A percentile compares a stretch with the other conserved stretches of the same genome.
phyloP scores from a whole-genome alignment of 176 grass and related monocot species.

The Oryza meridionalis region DNA sequence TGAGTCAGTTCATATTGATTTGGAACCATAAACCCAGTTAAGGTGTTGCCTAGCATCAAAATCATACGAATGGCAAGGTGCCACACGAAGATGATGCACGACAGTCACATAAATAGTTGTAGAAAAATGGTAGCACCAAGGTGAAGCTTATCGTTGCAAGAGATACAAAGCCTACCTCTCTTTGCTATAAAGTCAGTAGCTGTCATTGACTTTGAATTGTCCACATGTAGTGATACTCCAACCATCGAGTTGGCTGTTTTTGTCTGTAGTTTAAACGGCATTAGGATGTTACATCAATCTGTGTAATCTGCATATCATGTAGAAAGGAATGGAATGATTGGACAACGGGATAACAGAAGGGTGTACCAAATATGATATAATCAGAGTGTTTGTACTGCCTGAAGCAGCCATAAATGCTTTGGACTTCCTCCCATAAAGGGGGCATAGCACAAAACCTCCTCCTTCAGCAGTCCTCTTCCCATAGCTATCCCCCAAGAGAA shows the following conservation, averaged over 20 bases:
- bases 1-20: slow-evolving; percentile 22
- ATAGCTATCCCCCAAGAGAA: slow-evolving; percentile 73
- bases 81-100: not conserved
- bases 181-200: slow-evolving; percentile 79
- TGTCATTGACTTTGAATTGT: slow-evolving; percentile 86
- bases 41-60: not conserved
- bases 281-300: slow-evolving; percentile 28
- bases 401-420: slow-evolving; percentile 94
- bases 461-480: slow-evolving; percentile 81
- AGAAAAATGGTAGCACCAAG: not conserved
- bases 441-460: slow-evolving; percentile 92
- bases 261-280: slow-evolving; percentile 53
- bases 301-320: not conserved
- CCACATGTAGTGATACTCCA: slow-evolving; percentile 71
- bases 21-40: not conserved
- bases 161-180: slow-evolving; percentile 62
- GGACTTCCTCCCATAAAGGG: slow-evolving; percentile 88
- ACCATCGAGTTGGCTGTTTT: slow-evolving; percentile 80
- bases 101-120: not conserved
- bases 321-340: slow-evolving; percentile 13
- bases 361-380: slow-evolving; percentile 87
- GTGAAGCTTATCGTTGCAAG: not conserved
- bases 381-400: slow-evolving; percentile 70
- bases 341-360: not conserved
- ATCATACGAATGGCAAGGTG: slow-evolving; percentile 17